Conservation (phyloP, 192 early-diverging fungal genomes). For the Chytriomyces confervae region DNA sequence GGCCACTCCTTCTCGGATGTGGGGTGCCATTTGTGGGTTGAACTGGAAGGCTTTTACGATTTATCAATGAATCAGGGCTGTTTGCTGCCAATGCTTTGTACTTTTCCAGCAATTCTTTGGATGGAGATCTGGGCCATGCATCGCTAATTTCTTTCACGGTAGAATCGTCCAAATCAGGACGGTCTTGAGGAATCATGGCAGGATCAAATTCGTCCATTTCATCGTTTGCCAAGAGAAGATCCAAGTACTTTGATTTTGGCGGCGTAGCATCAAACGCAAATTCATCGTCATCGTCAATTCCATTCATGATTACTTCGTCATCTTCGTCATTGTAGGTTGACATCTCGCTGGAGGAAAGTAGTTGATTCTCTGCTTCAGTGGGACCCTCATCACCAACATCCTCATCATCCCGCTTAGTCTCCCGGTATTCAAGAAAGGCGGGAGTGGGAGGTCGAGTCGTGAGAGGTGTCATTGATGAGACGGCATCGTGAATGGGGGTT, state of each 20-base stretch:
- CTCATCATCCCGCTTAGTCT: background rate
- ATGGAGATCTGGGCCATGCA: background rate
- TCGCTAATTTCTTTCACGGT: no score
- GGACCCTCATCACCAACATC: background rate
- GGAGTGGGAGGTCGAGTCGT: constrained; percentile 9
- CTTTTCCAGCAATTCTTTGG: background rate
- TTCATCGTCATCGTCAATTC: constrained; percentile 3
- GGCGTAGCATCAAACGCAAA: constrained; percentile 9
- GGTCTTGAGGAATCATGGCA: background rate
- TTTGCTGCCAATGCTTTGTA: background rate
- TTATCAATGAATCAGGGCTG: background rate
- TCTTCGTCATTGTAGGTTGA: background rate
- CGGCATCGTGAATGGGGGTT: background rate
- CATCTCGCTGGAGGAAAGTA: background rate
- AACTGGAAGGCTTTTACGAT: background rate
- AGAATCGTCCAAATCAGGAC: background rate
- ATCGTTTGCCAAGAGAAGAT: background rate
- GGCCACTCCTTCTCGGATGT: background rate
- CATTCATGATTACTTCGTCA: constrained; percentile 12
- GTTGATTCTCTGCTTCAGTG: background rate
- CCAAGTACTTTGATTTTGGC: constrained; percentile 7
- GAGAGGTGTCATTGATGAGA: background rate
- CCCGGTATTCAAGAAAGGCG: constrained; percentile 11
- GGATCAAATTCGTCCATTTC: background rate
- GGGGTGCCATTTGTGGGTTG: constrained; percentile 10